Evolutionary conservation across 148 eudicot genomes (phyloP).

Genomic region (Chenopodium berlandieri): DNA sequence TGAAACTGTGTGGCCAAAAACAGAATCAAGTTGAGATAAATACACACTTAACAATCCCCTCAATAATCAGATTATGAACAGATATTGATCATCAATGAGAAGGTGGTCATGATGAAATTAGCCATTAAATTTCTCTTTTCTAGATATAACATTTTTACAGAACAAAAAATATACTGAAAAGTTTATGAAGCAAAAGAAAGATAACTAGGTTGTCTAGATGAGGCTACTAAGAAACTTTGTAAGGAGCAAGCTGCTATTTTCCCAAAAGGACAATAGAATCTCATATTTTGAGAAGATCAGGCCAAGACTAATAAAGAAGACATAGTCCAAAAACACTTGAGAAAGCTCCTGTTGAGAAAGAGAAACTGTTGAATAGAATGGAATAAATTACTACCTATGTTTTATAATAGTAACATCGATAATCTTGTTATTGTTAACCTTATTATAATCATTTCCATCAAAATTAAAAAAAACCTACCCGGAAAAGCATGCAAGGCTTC

Average conservation of each 20-base stretch:
- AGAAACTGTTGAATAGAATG: too few relatives aligned
- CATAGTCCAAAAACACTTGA: too few relatives aligned
- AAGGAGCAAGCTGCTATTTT: too few relatives aligned
- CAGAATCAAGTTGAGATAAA: not conserved
- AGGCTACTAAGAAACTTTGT: too few relatives aligned
- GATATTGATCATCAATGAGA: not conserved
- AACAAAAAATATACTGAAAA: not conserved
- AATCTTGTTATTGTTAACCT: too few relatives aligned
- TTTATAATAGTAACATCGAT: too few relatives aligned
- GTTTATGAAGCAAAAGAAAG: not conserved
- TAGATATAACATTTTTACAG: not conserved
- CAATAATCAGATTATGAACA: not conserved
- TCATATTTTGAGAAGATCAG: too few relatives aligned
- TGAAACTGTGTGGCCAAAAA: not conserved
- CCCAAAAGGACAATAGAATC: too few relatives aligned
- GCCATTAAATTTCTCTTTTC: not conserved
- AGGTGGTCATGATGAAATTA: not conserved
- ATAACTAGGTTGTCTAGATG: too few relatives aligned
- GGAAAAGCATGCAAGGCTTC: constrained; percentile 79
- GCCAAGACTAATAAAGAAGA: too few relatives aligned
- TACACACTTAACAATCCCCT: not conserved
- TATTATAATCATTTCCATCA: not conserved
- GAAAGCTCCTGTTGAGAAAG: too few relatives aligned
- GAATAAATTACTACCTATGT: too few relatives aligned
- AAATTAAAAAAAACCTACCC: constrained; percentile 37